Conservation (phyloP, 148 eudicot genomes). For the Fagopyrum esculentum region DNA sequence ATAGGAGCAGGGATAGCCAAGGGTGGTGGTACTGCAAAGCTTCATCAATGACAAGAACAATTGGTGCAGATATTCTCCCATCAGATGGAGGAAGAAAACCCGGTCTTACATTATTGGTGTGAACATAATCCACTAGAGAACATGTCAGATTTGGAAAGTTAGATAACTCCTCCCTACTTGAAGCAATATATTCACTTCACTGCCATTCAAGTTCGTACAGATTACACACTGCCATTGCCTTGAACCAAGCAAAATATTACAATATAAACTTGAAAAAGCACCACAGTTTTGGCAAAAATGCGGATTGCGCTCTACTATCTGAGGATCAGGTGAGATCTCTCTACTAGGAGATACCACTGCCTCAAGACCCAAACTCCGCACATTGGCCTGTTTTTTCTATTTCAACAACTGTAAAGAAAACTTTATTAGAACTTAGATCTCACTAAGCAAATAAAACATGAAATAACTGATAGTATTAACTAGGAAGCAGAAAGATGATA, state of each 20-base stretch:
- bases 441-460: background rate
- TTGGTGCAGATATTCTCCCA: slow-evolving; percentile 80
- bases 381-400: slow-evolving; percentile 68
- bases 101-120: slow-evolving; percentile 54
- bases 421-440: background rate
- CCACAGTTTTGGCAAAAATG: slow-evolving; percentile 39
- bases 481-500: slow-evolving; percentile 12
- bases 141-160: slow-evolving; percentile 68
- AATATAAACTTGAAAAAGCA: slow-evolving; percentile 77
- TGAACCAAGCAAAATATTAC: slow-evolving; percentile 70
- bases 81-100: slow-evolving; percentile 82
- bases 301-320: slow-evolving; percentile 57
- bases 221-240: slow-evolving; percentile 97
- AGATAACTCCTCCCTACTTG: slow-evolving; percentile 74
- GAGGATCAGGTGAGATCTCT: slow-evolving; percentile 66
- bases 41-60: slow-evolving; percentile 79
- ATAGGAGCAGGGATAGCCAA: no score
- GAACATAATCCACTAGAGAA: slow-evolving; percentile 72
- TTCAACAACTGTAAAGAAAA: slow-evolving; percentile 50
- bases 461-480: background rate
- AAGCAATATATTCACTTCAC: slow-evolving; percentile 79
- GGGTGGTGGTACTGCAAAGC: slow-evolving; percentile 22
- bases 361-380: slow-evolving; percentile 81
- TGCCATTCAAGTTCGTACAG: slow-evolving; percentile 69
- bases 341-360: slow-evolving; percentile 75